Conservation (phyloP, 805 yeast genomes). For the Metschnikowia borealis region DNA sequence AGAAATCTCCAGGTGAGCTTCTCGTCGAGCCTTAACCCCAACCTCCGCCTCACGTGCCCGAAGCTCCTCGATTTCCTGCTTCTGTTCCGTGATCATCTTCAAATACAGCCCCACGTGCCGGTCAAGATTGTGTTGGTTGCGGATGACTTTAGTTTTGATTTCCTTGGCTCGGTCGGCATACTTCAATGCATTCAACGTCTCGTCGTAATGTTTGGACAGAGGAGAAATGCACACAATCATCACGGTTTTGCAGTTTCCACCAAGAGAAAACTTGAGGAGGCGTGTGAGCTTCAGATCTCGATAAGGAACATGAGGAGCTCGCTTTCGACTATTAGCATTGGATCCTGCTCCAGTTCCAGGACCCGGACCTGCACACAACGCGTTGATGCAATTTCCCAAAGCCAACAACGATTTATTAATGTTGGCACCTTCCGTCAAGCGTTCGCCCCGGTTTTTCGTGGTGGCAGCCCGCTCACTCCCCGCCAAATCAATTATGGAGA, state of each 20-base stretch:
- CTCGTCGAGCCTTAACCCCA: conserved; percentile 33
- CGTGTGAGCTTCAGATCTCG: conserved; percentile 88
- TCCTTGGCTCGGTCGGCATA: conserved; percentile 91
- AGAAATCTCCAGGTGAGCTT: conserved; percentile 28
- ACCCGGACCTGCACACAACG: conserved; percentile 48
- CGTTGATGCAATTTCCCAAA: conserved; percentile 90
- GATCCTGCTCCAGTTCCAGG: background rate
- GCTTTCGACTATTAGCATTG: conserved; percentile 49
- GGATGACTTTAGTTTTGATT: conserved; percentile 71
- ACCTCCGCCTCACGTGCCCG: conserved; percentile 50
- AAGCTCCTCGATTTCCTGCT: conserved; percentile 66
- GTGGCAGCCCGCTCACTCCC: conserved; percentile 95
- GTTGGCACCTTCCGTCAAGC: conserved; percentile 89
- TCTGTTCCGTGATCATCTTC: conserved; percentile 79
- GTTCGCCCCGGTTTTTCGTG: conserved; percentile 75
- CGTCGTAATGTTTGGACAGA: conserved; percentile 82
- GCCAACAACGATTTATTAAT: conserved; percentile 86
- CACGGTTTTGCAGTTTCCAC: conserved; percentile 91
- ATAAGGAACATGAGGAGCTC: conserved; percentile 77
- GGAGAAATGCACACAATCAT: conserved; percentile 96
- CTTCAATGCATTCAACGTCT: conserved; percentile 83
- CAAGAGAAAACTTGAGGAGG: conserved; percentile 79
- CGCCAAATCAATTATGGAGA: conserved; percentile 87
- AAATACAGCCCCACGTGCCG: conserved; percentile 82
- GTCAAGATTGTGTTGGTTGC: conserved; percentile 73